phyloP scores from a whole-genome alignment of 441 rosid genomes.

The Bruguiera hainesii region DNA sequence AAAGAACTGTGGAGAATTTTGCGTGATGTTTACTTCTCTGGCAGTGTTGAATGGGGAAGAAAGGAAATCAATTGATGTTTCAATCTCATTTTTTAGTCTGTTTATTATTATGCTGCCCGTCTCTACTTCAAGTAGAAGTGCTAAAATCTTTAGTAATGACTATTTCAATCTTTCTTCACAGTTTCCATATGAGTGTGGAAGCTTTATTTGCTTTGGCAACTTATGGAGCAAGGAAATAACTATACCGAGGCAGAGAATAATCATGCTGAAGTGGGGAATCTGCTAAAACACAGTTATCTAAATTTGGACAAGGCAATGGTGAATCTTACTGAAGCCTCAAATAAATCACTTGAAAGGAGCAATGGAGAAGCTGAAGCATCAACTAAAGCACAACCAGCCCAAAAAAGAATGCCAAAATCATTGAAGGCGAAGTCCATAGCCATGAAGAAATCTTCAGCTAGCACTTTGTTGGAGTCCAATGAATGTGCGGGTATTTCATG shows the following conservation, averaged over 20 bases:
- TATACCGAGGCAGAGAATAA: conserved; percentile 26
- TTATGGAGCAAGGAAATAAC: conserved; percentile 34
- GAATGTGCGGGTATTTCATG: conserved; percentile 23
- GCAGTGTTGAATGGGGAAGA: too few relatives aligned
- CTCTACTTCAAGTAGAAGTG: too few relatives aligned
- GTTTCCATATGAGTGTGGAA: too few relatives aligned
- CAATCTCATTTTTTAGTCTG: too few relatives aligned
- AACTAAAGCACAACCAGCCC: conserved; percentile 30
- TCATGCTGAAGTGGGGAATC: conserved; percentile 20
- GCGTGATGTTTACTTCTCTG: too few relatives aligned
- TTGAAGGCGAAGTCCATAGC: conserved; percentile 36
- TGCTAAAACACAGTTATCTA: background rate
- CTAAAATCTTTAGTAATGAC: too few relatives aligned
- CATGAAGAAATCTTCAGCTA: conserved; percentile 34
- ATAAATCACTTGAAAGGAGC: conserved; percentile 7
- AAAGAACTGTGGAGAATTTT: too few relatives aligned
- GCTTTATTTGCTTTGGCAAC: conserved; percentile 3
- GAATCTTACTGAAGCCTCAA: background rate
- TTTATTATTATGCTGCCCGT: too few relatives aligned
- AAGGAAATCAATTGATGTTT: too few relatives aligned
- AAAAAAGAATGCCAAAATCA: conserved; percentile 29
- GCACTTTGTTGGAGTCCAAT: conserved; percentile 24
- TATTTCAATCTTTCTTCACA: too few relatives aligned
- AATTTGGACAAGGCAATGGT: conserved; percentile 5
- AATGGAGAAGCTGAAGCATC: conserved; percentile 18